These are phyloP conservation scores for Melanopsichium pennsylvanicum DNA, from an alignment of 1,284 basidiomycete species.

Conservation along the genomic window DNA sequence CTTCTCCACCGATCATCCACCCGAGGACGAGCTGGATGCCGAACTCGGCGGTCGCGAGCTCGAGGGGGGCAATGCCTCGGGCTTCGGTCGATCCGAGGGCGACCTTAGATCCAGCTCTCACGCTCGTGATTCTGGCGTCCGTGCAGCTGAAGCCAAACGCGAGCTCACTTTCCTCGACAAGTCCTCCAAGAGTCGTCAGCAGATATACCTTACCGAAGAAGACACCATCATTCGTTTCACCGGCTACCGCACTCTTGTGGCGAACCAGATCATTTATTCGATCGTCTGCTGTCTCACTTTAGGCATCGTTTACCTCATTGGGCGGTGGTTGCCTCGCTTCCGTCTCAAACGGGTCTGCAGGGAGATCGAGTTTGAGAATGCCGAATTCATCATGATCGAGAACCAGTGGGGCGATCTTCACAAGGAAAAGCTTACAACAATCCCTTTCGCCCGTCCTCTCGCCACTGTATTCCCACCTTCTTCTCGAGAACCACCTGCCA, in stretches of 20 bases:
- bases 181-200: slow-evolving; percentile 72
- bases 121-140: slow-evolving; percentile 1
- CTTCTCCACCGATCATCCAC: slow-evolving; percentile 48
- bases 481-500: slow-evolving; percentile 60
- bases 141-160: slow-evolving; percentile 6
- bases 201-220: slow-evolving; percentile 87
- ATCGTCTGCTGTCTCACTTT: slow-evolving; percentile 75
- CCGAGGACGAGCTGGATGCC: slow-evolving; percentile 57
- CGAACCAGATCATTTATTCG: slow-evolving; percentile 78
- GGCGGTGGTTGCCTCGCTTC: slow-evolving; percentile 89
- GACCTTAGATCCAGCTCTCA: slow-evolving; percentile 15
- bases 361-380: slow-evolving; percentile 82
- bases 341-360: slow-evolving; percentile 88
- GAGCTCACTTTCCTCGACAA: slow-evolving; percentile 61
- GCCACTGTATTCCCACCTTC: slow-evolving; percentile 61
- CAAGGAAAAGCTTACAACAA: slow-evolving; percentile 45
- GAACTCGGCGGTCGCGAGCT: slow-evolving; percentile 46
- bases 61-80: slow-evolving; percentile 29
- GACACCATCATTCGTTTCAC: slow-evolving; percentile 87
- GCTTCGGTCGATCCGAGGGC: slow-evolving; percentile 38
- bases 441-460: slow-evolving; percentile 62
- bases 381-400: slow-evolving; percentile 83
- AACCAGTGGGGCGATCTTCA: slow-evolving; percentile 65
- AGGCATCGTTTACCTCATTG: slow-evolving; percentile 81
- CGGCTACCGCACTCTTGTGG: slow-evolving; percentile 79